Evolutionary conservation across 2,329 filamentous ascomycete species (phyloP), one percentile per base, ranked within the genome.

Genomic region (Botrytis sinoallii): DNA sequence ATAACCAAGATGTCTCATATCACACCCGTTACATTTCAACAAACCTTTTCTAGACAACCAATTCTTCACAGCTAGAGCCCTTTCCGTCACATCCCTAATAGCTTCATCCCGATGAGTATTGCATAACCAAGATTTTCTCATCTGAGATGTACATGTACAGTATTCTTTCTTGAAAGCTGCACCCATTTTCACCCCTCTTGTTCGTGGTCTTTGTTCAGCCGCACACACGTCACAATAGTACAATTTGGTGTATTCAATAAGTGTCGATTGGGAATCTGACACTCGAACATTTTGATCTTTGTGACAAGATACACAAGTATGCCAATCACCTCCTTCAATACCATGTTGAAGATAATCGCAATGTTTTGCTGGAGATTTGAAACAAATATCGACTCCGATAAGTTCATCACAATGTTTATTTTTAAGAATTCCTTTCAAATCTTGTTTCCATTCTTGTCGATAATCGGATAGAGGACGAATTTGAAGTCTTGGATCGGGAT

Each of bases 61-160:
- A 40, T 46, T 40, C 44, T 46, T 64, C 4, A 67, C 61, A 9
- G 46, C n/a, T 4, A 72, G 14, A 16, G 48, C 18, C 40, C 63
- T 68, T 12, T n/a, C 35, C 48, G 18, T 46, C 16, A 72, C 71
- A 20, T 52, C 42, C 4, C 3, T 1, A n/a, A 68, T 60, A 12
- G 35, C 48, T 20, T 60, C 46, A n/a, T 60, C 20, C 10, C 71
- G 44, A 60, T 72, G 71, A 20, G 2, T 22, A 20, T 48, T 32
- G 25, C 71, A 72, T 16, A 72, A 42, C 71, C 71, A 72, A 9
- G 48, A 44, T 40, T 72, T 68, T 55, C 52, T 44, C 35, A 72
- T 38, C 22, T 68, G 61, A 29, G 35, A 40, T 18, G 52, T 68
- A 38, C 71, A 72, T 10, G 35, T 32, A 60, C 70, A 72, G 32